These are phyloP conservation scores for Zizania palustris DNA, from an alignment of 202 grass and related monocot species.

Conservation along the genomic window DNA sequence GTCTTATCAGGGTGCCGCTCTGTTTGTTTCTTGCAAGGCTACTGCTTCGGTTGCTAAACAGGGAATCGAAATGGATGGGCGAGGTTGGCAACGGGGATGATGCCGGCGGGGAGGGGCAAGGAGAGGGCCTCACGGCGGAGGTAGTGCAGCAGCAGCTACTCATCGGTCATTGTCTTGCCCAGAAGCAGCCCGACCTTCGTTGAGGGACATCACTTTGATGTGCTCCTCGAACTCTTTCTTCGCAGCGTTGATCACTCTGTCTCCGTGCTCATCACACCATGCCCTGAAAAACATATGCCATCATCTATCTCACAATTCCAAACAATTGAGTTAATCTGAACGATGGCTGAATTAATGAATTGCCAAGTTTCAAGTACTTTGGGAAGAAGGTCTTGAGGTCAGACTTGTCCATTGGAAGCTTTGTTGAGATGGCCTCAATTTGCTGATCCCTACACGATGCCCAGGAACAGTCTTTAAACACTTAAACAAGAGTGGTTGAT, in stretches of 20 bases:
- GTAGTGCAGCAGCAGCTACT: no score
- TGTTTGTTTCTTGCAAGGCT: no score
- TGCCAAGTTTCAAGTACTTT: slow-evolving; percentile 40
- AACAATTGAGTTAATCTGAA: background rate
- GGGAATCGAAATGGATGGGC: no score
- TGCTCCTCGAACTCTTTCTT: slow-evolving; percentile 80
- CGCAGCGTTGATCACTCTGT: slow-evolving; percentile 60
- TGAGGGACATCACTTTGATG: no score
- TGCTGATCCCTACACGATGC: slow-evolving; percentile 56
- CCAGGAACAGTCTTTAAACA: background rate
- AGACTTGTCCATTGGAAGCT: slow-evolving; percentile 72
- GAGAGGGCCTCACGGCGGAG: no score
- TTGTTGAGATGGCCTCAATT: slow-evolving; percentile 83
- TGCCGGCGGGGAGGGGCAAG: no score
- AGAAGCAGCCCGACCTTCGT: slow-evolving; percentile 64
- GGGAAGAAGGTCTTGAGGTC: slow-evolving; percentile 85
- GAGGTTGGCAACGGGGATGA: no score
- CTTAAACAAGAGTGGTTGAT: slow-evolving; percentile 11
- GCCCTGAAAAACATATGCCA: slow-evolving; percentile 39
- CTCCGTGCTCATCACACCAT: slow-evolving; percentile 79
- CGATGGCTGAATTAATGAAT: no score
- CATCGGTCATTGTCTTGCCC: slow-evolving; percentile 56
- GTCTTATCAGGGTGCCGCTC: no score
- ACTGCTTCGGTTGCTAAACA: no score
- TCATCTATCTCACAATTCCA: background rate